A percentile compares a stretch with the other conserved stretches of the same genome.
These are phyloP conservation scores for Baorangia bicolor DNA, from an alignment of 768 basidiomycete species.

Conservation along the genomic window DNA sequence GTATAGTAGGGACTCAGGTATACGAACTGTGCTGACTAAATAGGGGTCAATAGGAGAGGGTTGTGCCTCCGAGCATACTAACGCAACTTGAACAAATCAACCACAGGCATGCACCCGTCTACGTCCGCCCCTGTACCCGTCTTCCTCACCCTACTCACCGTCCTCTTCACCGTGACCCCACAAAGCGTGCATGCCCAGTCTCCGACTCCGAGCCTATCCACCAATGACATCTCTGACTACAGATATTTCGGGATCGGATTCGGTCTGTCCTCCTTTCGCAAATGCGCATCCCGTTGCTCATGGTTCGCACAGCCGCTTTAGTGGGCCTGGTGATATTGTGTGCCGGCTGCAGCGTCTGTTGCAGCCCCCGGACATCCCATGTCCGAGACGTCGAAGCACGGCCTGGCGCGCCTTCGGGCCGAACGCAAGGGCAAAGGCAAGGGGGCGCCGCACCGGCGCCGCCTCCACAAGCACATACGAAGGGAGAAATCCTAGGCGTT, in stretches of 20 bases:
- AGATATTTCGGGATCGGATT: background rate
- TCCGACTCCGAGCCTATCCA: background rate
- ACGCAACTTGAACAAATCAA: background rate
- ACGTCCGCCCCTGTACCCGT: background rate
- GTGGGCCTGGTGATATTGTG: background rate
- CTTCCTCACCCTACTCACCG: background rate
- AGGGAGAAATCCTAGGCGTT: background rate
- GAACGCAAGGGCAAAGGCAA: background rate
- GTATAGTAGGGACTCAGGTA: no score
- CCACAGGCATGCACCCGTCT: background rate
- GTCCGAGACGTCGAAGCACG: background rate
- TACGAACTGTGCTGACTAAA: background rate
- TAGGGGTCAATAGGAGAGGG: background rate
- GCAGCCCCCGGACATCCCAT: background rate
- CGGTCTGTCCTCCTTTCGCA: background rate
- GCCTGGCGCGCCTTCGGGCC: background rate
- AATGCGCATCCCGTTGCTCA: background rate
- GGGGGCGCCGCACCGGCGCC: background rate
- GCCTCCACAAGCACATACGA: background rate
- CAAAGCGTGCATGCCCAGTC: background rate
- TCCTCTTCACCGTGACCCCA: background rate
- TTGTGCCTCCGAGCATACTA: background rate
- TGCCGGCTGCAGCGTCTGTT: background rate
- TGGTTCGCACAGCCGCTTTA: background rate
- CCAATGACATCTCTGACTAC: accelerated